A percentile compares a stretch with the other conserved stretches of the same genome.
These are phyloP conservation scores for Suillus decipiens DNA, from an alignment of 768 basidiomycete species.

Conservation along the genomic window DNA sequence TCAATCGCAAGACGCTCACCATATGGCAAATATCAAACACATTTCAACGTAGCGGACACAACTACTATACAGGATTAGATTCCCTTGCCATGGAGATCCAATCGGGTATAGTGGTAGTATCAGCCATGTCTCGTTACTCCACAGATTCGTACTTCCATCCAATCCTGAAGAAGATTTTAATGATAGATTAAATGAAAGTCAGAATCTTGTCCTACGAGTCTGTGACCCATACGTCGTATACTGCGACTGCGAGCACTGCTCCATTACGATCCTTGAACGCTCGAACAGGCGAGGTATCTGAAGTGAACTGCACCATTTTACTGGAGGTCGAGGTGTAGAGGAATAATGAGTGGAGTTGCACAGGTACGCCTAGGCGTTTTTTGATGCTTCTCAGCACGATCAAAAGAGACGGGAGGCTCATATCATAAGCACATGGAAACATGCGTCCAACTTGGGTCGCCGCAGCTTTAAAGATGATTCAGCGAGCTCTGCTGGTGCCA, in stretches of 20 bases:
- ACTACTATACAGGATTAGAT: background rate
- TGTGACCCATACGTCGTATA: background rate
- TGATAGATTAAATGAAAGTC: background rate
- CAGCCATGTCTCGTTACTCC: background rate
- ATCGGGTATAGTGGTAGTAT: background rate
- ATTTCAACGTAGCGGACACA: background rate
- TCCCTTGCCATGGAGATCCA: background rate
- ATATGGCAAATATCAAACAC: background rate
- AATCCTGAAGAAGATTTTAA: background rate
- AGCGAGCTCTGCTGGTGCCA: background rate
- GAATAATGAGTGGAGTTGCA: background rate
- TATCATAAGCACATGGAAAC: background rate
- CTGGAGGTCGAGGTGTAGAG: background rate
- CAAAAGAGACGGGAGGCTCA: background rate
- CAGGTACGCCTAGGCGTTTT: background rate
- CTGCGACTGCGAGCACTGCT: background rate
- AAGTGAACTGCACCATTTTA: background rate
- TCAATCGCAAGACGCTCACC: background rate
- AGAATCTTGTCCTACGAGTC: background rate
- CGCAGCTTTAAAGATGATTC: background rate
- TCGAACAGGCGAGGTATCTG: background rate
- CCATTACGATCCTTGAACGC: background rate
- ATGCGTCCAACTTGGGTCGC: background rate
- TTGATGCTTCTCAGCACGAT: background rate
- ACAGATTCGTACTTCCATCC: background rate